These are phyloP conservation scores for Linderniella brevidens DNA, from an alignment of 257 asterid genomes.

Conservation along the genomic window DNA sequence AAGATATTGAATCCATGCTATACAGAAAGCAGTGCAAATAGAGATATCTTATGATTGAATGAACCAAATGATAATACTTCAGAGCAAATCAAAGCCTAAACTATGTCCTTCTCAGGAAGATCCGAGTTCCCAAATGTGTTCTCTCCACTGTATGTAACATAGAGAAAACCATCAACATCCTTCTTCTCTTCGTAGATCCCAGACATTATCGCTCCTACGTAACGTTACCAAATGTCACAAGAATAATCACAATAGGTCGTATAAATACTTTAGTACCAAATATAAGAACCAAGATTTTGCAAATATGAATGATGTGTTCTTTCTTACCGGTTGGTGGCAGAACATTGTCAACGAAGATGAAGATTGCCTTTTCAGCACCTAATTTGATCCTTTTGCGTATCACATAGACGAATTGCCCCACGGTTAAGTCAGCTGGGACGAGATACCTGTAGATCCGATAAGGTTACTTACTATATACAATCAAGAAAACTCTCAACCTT, in stretches of 20 bases:
- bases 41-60: no score
- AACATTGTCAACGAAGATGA: constrained; percentile 48
- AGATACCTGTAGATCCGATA: constrained; percentile 30
- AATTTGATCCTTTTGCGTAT: constrained; percentile 64
- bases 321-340: constrained; percentile 55
- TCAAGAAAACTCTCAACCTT: background rate
- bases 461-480: no score
- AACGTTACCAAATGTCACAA: no score
- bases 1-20: no score
- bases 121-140: constrained; percentile 37
- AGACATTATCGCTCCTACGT: constrained; percentile 48
- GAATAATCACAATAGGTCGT: background rate
- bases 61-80: no score
- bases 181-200: constrained; percentile 52
- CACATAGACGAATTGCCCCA: constrained; percentile 62
- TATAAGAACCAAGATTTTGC: background rate
- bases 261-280: background rate
- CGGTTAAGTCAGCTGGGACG: constrained; percentile 68
- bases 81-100: no score
- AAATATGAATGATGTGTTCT: background rate
- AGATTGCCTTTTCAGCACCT: constrained; percentile 67
- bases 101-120: background rate
- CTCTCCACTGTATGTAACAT: constrained; percentile 64
- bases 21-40: no score
- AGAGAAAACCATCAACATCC: constrained; percentile 61